A percentile compares a stretch with the other conserved stretches of the same genome.
phyloP scores from a whole-genome alignment of 345 rosid genomes.

The Abelmoschus esculentus region DNA sequence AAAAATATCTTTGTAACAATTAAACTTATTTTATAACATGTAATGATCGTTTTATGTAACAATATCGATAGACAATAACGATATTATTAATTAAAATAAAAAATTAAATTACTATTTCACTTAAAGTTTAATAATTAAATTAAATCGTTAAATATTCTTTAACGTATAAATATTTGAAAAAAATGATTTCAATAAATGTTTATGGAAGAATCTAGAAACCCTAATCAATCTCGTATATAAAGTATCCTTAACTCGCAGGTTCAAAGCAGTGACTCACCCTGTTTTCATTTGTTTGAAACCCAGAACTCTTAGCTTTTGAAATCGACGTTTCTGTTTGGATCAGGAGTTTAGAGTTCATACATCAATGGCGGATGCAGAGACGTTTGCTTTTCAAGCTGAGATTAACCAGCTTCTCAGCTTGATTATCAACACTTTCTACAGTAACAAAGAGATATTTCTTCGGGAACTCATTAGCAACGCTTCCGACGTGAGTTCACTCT shows the following conservation, averaged over 20 bases:
- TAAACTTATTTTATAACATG: no score
- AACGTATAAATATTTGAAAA: no score
- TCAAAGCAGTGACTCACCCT: not conserved
- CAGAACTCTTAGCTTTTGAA: not conserved
- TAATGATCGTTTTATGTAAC: no score
- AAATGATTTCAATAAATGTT: no score
- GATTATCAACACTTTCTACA: conserved; percentile 77
- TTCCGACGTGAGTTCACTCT: conserved; percentile 45
- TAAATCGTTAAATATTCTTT: no score
- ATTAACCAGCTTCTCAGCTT: conserved; percentile 67
- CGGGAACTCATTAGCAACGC: conserved; percentile 72
- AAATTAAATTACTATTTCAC: no score
- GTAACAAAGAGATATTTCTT: conserved; percentile 88
- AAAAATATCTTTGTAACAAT: no score
- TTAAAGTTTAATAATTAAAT: no score
- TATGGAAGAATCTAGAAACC: conserved; percentile 12
- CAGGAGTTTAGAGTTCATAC: not conserved
- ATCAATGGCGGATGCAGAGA: conserved; percentile 46
- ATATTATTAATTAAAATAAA: no score
- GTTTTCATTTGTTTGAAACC: not conserved
- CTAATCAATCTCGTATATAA: conserved; percentile 24
- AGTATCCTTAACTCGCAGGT: not conserved
- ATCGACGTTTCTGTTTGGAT: not conserved
- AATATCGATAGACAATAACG: no score
- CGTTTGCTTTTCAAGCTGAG: conserved; percentile 88